Base-by-base conservation (phyloP, 768 basidiomycete genomes). In the Chlorophyllum brunneum region DNA sequence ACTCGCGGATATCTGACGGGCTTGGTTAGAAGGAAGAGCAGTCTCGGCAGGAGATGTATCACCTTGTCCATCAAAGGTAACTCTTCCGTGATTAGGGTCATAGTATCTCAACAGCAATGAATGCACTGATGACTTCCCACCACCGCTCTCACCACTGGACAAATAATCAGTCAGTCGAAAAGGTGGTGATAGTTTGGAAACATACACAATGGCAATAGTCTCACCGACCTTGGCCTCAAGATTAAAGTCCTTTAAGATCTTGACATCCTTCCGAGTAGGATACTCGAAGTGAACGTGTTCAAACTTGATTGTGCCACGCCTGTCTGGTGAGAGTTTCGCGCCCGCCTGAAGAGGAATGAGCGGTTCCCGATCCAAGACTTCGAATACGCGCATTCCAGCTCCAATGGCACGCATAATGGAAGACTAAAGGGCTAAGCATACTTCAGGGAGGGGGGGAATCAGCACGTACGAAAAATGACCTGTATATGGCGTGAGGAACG, bases 381-480 rank as follows among this genome's bases (percentile, higher is more conserved):
- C 92, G 66, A 98, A 98, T n/a, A 98, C 86, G 18, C 95, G 87
- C 0, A 82, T 80, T 15, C 92, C 92, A 1, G 95, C 95, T 51
- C 95, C 95, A 45, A 98, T 84, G 48, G 92, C 95, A 48, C 92
- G 92, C 95, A 98, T 98, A 50, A 98, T 85, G 34, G 92, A 94
- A 8, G 91, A 81, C 89, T 92, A 24, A 8, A 33, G 20, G 48
- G 11, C 33, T 33, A 29, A 30, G 33, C 39, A 26, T 24, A 27
- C 30, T 30, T 40, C 6, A 20, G 10, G 43, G n/a, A 41, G 16
- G 27, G 16, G 0, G 30, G 71, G 70, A 52, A 74, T 72, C 22
- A 38, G 22, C 42, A 65, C 77, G 48, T 65, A 81, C 77, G 55
- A 76, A 80, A 56, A 79, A 81, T 6, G 77, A 73, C 15, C 78